A percentile compares a stretch with the other conserved stretches of the same genome.
phyloP scores from a whole-genome alignment of 192 early-diverging fungal species.

The Dimargaris xerosporica region DNA sequence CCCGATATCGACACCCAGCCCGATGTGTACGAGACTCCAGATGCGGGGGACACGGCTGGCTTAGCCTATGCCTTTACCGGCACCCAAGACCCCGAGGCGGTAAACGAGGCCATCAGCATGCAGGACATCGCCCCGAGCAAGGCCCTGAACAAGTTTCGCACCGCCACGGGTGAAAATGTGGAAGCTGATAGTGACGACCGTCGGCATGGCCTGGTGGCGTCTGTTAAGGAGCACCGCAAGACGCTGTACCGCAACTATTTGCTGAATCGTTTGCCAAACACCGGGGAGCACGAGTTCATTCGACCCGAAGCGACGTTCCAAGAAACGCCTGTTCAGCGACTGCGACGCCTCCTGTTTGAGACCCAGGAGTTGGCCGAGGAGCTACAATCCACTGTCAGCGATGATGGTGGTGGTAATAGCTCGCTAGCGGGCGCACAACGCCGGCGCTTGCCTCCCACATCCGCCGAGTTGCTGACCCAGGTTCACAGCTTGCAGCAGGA shows the following conservation, averaged over 20 bases:
- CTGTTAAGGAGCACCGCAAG: slow-evolving; percentile 2
- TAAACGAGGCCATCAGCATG: slow-evolving; percentile 38
- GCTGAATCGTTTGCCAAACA: neutral
- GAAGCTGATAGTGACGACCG: neutral
- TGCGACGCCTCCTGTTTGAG: slow-evolving; percentile 66
- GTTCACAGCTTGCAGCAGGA: slow-evolving; percentile 20
- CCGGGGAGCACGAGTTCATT: neutral
- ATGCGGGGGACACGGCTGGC: neutral
- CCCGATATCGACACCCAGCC: slow-evolving; percentile 69
- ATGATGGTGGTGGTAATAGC: neutral
- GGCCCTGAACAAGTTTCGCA: slow-evolving; percentile 39
- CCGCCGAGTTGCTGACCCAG: slow-evolving; percentile 18
- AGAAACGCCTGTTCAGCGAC: slow-evolving; percentile 60
- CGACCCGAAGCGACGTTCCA: slow-evolving; percentile 16
- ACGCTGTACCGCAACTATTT: slow-evolving; percentile 2
- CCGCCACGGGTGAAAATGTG: slow-evolving; percentile 30
- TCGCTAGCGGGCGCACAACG: no score
- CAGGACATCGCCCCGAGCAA: slow-evolving; percentile 34
- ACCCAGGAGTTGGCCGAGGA: slow-evolving; percentile 65
- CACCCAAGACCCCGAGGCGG: slow-evolving; percentile 27
- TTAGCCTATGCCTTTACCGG: neutral
- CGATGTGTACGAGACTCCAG: slow-evolving; percentile 75
- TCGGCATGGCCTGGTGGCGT: no score
- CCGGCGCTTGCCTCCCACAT: no score
- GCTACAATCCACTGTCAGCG: slow-evolving; percentile 15